Conservation (phyloP, 1,284 basidiomycete species). For the Apiotrichum brassicae region DNA sequence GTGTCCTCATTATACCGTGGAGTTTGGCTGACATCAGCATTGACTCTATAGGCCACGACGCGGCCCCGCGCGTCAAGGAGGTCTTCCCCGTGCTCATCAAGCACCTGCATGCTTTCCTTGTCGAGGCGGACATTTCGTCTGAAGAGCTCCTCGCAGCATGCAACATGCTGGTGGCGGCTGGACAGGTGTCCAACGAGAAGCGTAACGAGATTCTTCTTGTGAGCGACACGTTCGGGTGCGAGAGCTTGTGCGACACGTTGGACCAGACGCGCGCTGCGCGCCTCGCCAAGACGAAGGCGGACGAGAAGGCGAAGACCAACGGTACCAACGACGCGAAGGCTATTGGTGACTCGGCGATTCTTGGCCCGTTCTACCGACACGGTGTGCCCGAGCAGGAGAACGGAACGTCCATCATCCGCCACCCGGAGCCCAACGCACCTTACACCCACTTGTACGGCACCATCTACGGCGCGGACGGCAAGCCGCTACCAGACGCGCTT, state of each 20-base stretch:
- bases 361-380: constrained; percentile 25
- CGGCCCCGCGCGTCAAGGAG: constrained; percentile 38
- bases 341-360: constrained; percentile 27
- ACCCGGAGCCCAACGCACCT: constrained; percentile 30
- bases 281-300: constrained; percentile 3
- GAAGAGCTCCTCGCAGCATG: constrained; percentile 44
- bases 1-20: no score
- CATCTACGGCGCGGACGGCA: constrained; percentile 32
- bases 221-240: constrained; percentile 44
- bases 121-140: constrained; percentile 42
- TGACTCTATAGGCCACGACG: constrained; percentile 22
- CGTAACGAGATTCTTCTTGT: constrained; percentile 46
- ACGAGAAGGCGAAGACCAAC: constrained; percentile 13
- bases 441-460: constrained; percentile 34
- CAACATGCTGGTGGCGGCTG: constrained; percentile 40
- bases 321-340: no score
- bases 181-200: constrained; percentile 38
- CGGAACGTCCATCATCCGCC: constrained; percentile 31
- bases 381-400: constrained; percentile 37
- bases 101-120: constrained; percentile 35
- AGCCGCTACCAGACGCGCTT: constrained; percentile 35
- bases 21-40: constrained; percentile 3
- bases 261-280: constrained; percentile 13
- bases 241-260: constrained; percentile 31
- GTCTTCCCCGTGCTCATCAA: constrained; percentile 40